These are phyloP conservation scores for Oryza punctata DNA, from an alignment of 176 grass and related monocot species.

Conservation along the genomic window DNA sequence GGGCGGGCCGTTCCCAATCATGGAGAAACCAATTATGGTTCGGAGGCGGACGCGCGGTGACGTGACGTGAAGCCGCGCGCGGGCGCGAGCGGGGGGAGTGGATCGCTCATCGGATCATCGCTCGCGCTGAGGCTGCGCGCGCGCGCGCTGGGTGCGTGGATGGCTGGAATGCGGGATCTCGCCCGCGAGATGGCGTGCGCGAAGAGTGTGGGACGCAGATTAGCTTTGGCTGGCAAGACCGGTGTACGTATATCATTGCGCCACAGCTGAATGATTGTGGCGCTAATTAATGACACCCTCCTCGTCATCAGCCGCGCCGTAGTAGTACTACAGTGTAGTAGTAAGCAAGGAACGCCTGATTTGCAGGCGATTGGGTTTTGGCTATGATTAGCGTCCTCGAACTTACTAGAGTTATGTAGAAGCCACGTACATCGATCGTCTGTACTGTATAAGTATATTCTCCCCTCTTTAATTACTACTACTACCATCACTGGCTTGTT, in stretches of 20 bases:
- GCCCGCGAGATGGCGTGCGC: not conserved
- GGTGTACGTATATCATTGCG: slow-evolving; percentile 1
- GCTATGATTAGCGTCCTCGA: not conserved
- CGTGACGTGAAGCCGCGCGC: slow-evolving; percentile 24
- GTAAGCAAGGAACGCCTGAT: not conserved
- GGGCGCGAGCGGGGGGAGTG: too few relatives aligned
- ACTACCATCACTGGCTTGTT: not conserved
- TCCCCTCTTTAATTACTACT: not conserved
- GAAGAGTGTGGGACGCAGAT: not conserved
- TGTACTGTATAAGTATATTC: not conserved
- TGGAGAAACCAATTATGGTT: slow-evolving; percentile 2
- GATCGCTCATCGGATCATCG: too few relatives aligned
- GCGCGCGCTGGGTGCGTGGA: not conserved
- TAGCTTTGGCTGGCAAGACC: too few relatives aligned
- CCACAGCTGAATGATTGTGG: not conserved
- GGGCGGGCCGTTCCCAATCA: slow-evolving; percentile 13
- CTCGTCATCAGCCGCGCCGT: not conserved
- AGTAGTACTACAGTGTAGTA: not conserved
- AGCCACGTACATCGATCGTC: not conserved
- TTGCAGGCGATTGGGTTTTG: not conserved
- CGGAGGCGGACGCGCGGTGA: slow-evolving; percentile 6
- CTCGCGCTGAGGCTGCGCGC: not conserved
- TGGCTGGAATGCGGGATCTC: not conserved
- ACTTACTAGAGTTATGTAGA: not conserved
- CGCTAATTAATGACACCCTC: slow-evolving; percentile 18